A percentile compares a stretch with the other conserved stretches of the same genome.
These are phyloP conservation scores for Helenozyma baotianmanensis DNA, from an alignment of 805 yeast genomes.

Conservation along the genomic window DNA sequence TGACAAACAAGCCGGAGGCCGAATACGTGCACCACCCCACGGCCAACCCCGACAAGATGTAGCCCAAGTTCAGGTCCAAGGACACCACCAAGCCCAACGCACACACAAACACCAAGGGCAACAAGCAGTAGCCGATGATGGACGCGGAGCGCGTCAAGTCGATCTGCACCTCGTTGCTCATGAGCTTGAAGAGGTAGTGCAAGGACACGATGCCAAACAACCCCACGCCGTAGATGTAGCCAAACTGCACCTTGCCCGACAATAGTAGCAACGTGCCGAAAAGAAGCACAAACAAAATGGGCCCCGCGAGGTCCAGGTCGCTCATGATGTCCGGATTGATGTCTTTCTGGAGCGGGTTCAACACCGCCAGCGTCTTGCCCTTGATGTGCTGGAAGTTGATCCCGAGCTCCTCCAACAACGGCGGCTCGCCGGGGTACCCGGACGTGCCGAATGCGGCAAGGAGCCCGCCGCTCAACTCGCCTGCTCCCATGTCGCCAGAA, in stretches of 20 bases:
- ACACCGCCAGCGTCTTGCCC: slow-evolving; percentile 77
- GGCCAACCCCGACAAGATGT: slow-evolving; percentile 57
- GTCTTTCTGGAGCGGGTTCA: slow-evolving; percentile 63
- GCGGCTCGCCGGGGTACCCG: slow-evolving; percentile 95
- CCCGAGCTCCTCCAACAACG: slow-evolving; percentile 87
- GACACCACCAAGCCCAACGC: slow-evolving; percentile 63
- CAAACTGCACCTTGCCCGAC: slow-evolving; percentile 94
- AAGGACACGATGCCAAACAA: slow-evolving; percentile 82
- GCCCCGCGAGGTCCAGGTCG: slow-evolving; percentile 94
- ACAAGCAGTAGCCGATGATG: slow-evolving; percentile 87
- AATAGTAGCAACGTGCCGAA: slow-evolving; percentile 80
- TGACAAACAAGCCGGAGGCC: slow-evolving; percentile 87
- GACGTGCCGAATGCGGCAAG: slow-evolving; percentile 89
- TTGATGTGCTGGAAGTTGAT: slow-evolving; percentile 86
- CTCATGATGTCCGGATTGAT: slow-evolving; percentile 70
- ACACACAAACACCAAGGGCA: slow-evolving; percentile 80
- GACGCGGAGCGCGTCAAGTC: slow-evolving; percentile 75
- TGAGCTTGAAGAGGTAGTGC: slow-evolving; percentile 78
- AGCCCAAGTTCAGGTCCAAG: slow-evolving; percentile 73
- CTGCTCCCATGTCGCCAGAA: slow-evolving; percentile 39
- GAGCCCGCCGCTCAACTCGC: slow-evolving; percentile 64
- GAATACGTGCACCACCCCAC: slow-evolving; percentile 91
- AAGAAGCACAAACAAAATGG: slow-evolving; percentile 78
- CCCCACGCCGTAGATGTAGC: slow-evolving; percentile 95
- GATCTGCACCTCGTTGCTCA: slow-evolving; percentile 63